A percentile compares a stretch with the other conserved stretches of the same genome.
phyloP scores from a whole-genome alignment of 192 early-diverging fungal genomes.

The Umbelopsis ramanniana region DNA sequence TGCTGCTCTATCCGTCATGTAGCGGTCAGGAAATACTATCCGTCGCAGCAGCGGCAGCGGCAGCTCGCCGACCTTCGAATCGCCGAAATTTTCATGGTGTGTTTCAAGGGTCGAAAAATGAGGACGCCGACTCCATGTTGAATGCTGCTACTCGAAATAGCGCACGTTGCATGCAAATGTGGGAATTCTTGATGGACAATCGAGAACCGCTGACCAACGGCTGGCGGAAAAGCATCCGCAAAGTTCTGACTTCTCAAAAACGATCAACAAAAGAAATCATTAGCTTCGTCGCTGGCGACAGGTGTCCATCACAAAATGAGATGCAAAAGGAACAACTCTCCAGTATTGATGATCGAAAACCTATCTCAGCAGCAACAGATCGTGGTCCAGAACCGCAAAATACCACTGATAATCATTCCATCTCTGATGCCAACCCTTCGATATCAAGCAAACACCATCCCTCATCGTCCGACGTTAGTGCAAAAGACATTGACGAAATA shows the following conservation, averaged over 20 bases:
- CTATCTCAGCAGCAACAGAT: background rate
- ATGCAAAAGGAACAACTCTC: background rate
- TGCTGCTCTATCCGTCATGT: constrained; percentile 2
- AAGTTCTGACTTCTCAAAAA: background rate
- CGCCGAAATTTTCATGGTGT: constrained; percentile 7
- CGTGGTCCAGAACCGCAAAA: background rate
- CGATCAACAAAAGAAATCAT: constrained; percentile 2
- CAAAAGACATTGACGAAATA: background rate
- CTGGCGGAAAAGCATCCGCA: constrained; percentile 2
- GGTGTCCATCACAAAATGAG: background rate
- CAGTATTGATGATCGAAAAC: background rate
- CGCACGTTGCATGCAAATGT: constrained; percentile 18
- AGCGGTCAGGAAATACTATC: constrained; percentile 1
- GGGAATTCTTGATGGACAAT: constrained; percentile 20
- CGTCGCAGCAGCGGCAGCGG: background rate
- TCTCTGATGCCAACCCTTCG: background rate
- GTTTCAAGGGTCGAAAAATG: constrained; percentile 9
- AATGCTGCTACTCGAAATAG: constrained; percentile 1
- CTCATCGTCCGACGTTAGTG: background rate
- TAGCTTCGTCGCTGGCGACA: background rate
- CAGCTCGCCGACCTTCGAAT: background rate
- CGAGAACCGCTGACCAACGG: background rate
- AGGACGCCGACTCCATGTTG: constrained; percentile 4
- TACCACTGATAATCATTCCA: background rate
- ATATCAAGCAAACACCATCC: background rate